phyloP scores from a whole-genome alignment of 169 alveolate species.

The Plasmodium vivax region DNA sequence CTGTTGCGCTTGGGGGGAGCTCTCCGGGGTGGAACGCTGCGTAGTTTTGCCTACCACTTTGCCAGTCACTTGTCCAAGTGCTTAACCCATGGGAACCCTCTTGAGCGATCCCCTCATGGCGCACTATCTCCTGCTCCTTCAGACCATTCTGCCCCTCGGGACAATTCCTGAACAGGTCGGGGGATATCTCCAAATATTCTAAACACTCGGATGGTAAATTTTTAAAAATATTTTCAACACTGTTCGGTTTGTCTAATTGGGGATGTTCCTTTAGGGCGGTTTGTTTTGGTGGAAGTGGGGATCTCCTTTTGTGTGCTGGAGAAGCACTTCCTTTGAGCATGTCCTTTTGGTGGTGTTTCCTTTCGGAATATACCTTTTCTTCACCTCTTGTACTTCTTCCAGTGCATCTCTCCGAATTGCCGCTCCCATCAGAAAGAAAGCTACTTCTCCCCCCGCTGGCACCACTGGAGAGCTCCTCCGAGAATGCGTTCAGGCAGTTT shows the following conservation, averaged over 20 bases:
- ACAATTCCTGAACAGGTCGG: background rate
- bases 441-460: background rate
- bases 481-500: slow-evolving; percentile 15
- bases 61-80: background rate
- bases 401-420: background rate
- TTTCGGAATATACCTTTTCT: background rate
- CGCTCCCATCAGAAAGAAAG: background rate
- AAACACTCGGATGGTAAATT: slow-evolving; percentile 57
- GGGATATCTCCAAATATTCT: slow-evolving; percentile 59
- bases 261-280: background rate
- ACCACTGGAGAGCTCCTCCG: background rate
- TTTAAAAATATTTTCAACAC: slow-evolving; percentile 36
- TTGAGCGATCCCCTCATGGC: background rate
- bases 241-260: background rate
- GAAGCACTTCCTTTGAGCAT: background rate
- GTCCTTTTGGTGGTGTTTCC: background rate
- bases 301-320: background rate
- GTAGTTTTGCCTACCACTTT: background rate
- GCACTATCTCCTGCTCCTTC: background rate
- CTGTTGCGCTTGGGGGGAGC: background rate
- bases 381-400: background rate
- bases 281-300: background rate
- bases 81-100: background rate
- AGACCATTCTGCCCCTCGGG: background rate
- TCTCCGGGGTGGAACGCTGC: background rate